These are phyloP conservation scores for Suillus subluteus DNA, from an alignment of 768 basidiomycete species.

Conservation along the genomic window DNA sequence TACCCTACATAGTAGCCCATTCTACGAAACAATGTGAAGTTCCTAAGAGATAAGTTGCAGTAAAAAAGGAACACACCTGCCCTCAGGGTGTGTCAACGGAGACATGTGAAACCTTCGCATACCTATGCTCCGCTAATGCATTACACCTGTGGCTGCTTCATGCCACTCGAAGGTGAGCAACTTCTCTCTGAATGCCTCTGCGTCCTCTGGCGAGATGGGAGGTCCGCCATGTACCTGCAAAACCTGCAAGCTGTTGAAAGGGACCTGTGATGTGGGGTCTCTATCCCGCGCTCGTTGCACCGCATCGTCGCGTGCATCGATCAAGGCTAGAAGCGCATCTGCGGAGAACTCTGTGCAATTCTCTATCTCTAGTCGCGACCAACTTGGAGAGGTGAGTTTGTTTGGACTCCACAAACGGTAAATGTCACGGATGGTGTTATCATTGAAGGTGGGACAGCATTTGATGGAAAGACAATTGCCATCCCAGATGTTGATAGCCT, in stretches of 20 bases:
- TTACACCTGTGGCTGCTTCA: constrained; percentile 2
- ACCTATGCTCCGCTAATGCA: constrained; percentile 2
- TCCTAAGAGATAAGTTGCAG: not conserved
- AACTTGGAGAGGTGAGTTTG: constrained; percentile 2
- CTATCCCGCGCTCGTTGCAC: constrained; percentile 2
- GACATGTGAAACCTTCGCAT: not conserved
- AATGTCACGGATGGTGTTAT: not conserved
- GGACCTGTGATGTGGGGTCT: not conserved
- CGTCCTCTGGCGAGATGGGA: not conserved
- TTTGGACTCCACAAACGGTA: not conserved
- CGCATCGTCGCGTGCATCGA: constrained; percentile 1
- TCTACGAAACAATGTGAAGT: not conserved
- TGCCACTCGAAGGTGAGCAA: not conserved
- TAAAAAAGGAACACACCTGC: not conserved
- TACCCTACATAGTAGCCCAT: not conserved
- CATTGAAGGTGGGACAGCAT: not conserved
- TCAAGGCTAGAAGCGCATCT: not conserved
- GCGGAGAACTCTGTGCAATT: not conserved
- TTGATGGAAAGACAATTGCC: constrained; percentile 1
- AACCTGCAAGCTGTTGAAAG: not conserved
- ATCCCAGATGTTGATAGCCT: constrained; percentile 1
- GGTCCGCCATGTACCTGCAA: not conserved
- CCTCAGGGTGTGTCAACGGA: not conserved
- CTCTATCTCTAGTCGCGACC: constrained; percentile 6
- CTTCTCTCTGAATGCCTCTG: not conserved